Conservation (phyloP, 2,329 filamentous ascomycete species). For the Macroventuria anomochaeta region DNA sequence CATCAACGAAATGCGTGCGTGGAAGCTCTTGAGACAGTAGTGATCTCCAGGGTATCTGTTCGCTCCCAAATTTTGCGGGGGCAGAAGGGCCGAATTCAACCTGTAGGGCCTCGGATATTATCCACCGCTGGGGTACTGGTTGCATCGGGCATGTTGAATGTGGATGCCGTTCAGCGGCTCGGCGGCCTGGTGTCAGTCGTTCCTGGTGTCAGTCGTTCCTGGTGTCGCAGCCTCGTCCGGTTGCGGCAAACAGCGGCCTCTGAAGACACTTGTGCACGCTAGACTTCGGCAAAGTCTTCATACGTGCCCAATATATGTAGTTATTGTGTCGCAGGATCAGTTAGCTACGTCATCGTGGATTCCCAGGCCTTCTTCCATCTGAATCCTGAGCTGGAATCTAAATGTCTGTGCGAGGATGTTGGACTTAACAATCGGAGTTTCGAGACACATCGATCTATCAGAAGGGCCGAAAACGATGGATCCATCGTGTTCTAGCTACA, state of each 20-base stretch:
- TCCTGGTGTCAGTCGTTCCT: conserved; percentile 2
- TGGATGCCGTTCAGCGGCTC: not conserved
- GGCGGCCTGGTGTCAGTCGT: conserved; percentile 1
- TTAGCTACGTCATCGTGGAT: conserved; percentile 2
- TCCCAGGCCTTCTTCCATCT: not conserved
- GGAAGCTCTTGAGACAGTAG: not conserved
- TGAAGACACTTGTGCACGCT: not conserved
- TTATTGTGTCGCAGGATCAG: not conserved
- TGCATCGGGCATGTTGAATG: not conserved
- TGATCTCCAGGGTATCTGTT: conserved; percentile 1
- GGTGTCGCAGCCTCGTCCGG: not conserved
- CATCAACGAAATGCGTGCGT: not conserved
- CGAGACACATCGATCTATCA: not conserved
- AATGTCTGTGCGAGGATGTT: conserved; percentile 1
- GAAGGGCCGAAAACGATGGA: conserved; percentile 5
- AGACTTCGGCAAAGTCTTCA: not conserved
- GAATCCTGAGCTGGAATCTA: not conserved
- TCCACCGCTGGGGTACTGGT: conserved; percentile 4
- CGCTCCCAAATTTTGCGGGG: not conserved
- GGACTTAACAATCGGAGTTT: conserved; percentile 5
- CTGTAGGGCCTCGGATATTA: not conserved
- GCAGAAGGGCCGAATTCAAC: conserved; percentile 4
- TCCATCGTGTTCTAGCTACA: conserved; percentile 2
- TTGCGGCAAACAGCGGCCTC: not conserved
- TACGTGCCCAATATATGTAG: not conserved